These are phyloP conservation scores for Hortiboletus campestris DNA, from an alignment of 768 basidiomycete genomes.

Conservation along the genomic window DNA sequence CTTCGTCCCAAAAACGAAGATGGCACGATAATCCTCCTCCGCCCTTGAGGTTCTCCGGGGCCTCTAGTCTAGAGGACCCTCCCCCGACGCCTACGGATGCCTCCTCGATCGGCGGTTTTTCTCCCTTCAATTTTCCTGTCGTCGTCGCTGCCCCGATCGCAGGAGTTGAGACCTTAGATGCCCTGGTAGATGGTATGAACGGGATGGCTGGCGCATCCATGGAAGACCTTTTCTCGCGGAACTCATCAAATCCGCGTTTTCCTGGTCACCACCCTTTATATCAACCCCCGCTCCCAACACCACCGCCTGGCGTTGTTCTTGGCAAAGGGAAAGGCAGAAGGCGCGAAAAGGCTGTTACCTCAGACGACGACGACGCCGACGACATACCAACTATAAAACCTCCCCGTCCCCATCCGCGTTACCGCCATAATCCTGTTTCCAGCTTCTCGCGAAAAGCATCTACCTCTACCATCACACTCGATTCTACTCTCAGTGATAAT, in stretches of 20 bases:
- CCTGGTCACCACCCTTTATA: slow-evolving; percentile 70
- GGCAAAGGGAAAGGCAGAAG: slow-evolving; percentile 43
- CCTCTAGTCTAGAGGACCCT: slow-evolving; percentile 71
- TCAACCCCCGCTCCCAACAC: slow-evolving; percentile 79
- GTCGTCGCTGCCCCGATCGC: slow-evolving; percentile 74
- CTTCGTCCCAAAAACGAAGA: slow-evolving; percentile 40
- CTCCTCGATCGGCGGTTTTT: slow-evolving; percentile 16
- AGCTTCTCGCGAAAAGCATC: slow-evolving; percentile 27
- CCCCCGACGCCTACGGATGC: slow-evolving; percentile 67
- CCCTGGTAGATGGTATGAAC: slow-evolving; percentile 88
- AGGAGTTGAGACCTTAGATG: slow-evolving; percentile 86
- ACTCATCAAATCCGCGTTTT: slow-evolving; percentile 50
- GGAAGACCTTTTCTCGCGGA: slow-evolving; percentile 50
- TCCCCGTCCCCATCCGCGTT: slow-evolving; percentile 17
- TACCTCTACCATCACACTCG: slow-evolving; percentile 31
- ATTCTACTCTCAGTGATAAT: slow-evolving; percentile 21
- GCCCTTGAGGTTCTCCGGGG: slow-evolving; percentile 61
- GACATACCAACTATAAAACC: slow-evolving; percentile 15
- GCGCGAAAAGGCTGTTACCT: slow-evolving; percentile 33
- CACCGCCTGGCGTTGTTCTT: slow-evolving; percentile 75
- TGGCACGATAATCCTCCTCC: slow-evolving; percentile 50
- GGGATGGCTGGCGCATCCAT: slow-evolving; percentile 71
- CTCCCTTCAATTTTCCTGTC: slow-evolving; percentile 53
- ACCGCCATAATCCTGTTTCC: slow-evolving; percentile 20
- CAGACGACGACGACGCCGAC: slow-evolving; percentile 57